Evolutionary conservation across 106 monocot species (phyloP), one percentile per base, ranked within the genome.

Genomic region (Alisma plantagoaquatica): DNA sequence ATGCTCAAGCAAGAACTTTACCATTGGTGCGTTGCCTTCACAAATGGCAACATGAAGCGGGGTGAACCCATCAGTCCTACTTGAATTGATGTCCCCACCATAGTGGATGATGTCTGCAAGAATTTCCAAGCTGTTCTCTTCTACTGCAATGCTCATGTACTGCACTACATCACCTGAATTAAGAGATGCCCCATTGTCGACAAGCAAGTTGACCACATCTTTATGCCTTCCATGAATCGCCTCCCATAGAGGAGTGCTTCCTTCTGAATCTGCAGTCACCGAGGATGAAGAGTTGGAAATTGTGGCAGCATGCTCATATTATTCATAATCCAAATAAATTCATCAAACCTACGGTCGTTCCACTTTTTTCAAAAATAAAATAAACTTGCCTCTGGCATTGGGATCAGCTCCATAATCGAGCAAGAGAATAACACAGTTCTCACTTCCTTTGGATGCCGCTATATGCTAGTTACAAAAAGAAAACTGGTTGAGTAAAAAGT

Each of bases 331-430:
- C n/a, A n/a, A n/a, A n/a, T n/a, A n/a, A n/a, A n/a, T n/a, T n/a
- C n/a, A n/a, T n/a, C n/a, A n/a, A n/a, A n/a, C n/a, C n/a, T n/a
- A n/a, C n/a, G n/a, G n/a, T n/a, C n/a, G n/a, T n/a, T n/a, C n/a
- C n/a, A n/a, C n/a, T n/a, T n/a, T n/a, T n/a, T n/a, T n/a, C n/a
- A n/a, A n/a, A n/a, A n/a, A n/a, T n/a, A n/a, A n/a, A n/a, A n/a
- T n/a, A n/a, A n/a, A 31, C 70, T 61, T 81, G 87, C 94, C 94
- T 77, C 27, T 77, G 55, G 52, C 51, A 45, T 94, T 94, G 29
- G 80, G 83, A 73, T 94, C 72, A 30, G 87, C 87, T 2, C 80
- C 94, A 65, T 75, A 69, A 49, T 84, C 73, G 50, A 94, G 73
- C 23, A 94, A 58, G 22, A 77, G 75, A 57, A 49, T 46, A 31